Percentiles rank a stretch among this genome's conserved stretches.
These are phyloP conservation scores for Cryptomeria japonica DNA, from an alignment of 75 land plant genomes.

Conservation along the genomic window DNA sequence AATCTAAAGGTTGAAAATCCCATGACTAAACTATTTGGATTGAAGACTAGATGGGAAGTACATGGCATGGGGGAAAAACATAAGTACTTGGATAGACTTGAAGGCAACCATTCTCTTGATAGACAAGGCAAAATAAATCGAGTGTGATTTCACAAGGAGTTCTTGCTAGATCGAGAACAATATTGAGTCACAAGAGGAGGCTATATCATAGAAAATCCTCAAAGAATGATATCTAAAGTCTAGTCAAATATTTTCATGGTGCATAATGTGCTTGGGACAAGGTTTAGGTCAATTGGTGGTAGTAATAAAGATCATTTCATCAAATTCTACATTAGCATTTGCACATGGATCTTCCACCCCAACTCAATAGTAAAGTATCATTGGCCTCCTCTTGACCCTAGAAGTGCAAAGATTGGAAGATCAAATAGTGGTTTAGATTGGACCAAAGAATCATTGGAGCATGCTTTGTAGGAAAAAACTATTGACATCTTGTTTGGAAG, in stretches of 20 bases:
- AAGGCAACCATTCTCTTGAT: background rate
- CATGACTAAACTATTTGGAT: constrained; percentile 20
- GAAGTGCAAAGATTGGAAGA: constrained; percentile 19
- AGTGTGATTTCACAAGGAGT: constrained; percentile 15
- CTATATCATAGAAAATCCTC: constrained; percentile 26
- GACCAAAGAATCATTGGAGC: constrained; percentile 24
- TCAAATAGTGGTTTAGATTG: constrained; percentile 22
- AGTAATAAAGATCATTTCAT: constrained; percentile 22
- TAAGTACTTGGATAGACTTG: background rate
- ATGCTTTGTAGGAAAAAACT: constrained; percentile 35
- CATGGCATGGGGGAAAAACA: background rate
- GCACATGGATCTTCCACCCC: background rate
- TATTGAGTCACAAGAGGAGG: background rate
- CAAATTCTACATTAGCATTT: constrained; percentile 19
- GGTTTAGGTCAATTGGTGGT: constrained; percentile 15
- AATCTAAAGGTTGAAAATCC: constrained; percentile 21
- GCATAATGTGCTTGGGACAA: constrained; percentile 10
- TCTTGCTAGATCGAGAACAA: background rate
- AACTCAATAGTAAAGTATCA: constrained; percentile 16
- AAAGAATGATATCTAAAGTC: constrained; percentile 2
- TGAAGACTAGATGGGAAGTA: constrained; percentile 18
- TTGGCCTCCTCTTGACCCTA: constrained; percentile 22
- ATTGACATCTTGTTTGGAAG: constrained; percentile 22
- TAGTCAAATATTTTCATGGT: background rate
- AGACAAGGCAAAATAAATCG: constrained; percentile 25